Percentiles rank a stretch among this genome's conserved stretches.
phyloP scores from a whole-genome alignment of 768 basidiomycete species.

The Trichaptum fuscoviolaceum region DNA sequence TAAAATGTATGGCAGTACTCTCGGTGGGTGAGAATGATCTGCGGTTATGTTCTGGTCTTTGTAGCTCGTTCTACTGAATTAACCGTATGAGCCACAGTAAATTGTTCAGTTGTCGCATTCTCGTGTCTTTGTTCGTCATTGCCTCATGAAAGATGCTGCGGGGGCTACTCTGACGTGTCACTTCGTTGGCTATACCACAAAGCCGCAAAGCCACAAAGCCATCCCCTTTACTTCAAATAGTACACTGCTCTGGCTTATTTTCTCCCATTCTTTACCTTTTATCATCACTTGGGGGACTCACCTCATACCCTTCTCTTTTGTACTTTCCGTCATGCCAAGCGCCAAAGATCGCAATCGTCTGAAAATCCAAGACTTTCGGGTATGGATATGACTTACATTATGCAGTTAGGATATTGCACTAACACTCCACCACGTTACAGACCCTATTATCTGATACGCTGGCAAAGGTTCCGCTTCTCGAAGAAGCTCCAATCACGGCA shows the following conservation, averaged over 20 bases:
- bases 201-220: not conserved
- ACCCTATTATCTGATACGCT: not conserved
- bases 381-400: no score
- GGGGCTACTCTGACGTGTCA: not conserved
- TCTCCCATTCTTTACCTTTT: no score
- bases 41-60: not conserved
- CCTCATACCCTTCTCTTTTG: no score
- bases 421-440: not conserved
- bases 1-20: no score
- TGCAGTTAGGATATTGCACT: not conserved
- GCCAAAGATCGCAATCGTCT: no score
- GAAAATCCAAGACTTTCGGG: no score
- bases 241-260: not conserved
- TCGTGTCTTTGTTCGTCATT: not conserved
- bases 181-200: not conserved
- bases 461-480: not conserved
- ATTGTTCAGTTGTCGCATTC: not conserved
- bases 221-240: not conserved
- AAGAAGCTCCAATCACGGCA: not conserved
- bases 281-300: no score
- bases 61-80: not conserved
- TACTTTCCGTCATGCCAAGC: no score
- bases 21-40: no score
- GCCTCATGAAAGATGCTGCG: not conserved
- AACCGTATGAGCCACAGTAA: not conserved